Evolutionary conservation across 805 yeast species (phyloP).

Genomic region (Wickerhamomyces bovis): DNA sequence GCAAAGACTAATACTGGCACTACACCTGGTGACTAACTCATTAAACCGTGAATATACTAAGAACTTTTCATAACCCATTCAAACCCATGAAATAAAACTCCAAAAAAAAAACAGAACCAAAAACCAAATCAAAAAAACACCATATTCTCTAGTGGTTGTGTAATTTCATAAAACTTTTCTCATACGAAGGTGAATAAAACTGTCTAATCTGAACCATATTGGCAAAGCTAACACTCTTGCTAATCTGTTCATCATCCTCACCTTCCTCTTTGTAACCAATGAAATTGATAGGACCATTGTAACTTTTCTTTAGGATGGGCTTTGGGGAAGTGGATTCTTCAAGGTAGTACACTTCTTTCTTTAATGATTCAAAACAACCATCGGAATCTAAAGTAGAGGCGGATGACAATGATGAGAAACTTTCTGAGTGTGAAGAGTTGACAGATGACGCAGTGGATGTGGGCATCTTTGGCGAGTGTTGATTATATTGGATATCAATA

Average conservation of each 20-base stretch:
- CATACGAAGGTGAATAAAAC: constrained; percentile 7
- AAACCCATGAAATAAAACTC: neutral
- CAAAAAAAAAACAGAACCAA: neutral
- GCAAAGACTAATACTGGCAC: too few relatives aligned
- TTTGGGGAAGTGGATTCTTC: constrained; percentile 8
- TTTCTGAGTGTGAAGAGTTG: constrained; percentile 1
- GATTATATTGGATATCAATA: neutral
- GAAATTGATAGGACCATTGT: constrained; percentile 8
- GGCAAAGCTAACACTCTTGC: constrained; percentile 23
- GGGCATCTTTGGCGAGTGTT: neutral
- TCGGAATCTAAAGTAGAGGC: constrained; percentile 1
- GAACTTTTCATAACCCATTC: neutral
- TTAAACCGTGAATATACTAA: neutral
- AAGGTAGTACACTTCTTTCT: constrained; percentile 3
- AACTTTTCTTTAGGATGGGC: constrained; percentile 17
- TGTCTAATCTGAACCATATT: constrained; percentile 24
- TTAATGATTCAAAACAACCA: constrained; percentile 3
- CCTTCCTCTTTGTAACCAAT: neutral
- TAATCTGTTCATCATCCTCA: constrained; percentile 2
- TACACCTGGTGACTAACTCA: neutral
- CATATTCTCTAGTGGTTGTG: neutral
- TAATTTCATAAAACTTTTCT: neutral
- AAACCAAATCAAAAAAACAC: too few relatives aligned
- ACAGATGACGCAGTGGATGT: neutral
- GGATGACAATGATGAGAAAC: constrained; percentile 9